These are phyloP conservation scores for Neonectria hederae DNA, from an alignment of 2,329 filamentous ascomycete species.

Conservation along the genomic window DNA sequence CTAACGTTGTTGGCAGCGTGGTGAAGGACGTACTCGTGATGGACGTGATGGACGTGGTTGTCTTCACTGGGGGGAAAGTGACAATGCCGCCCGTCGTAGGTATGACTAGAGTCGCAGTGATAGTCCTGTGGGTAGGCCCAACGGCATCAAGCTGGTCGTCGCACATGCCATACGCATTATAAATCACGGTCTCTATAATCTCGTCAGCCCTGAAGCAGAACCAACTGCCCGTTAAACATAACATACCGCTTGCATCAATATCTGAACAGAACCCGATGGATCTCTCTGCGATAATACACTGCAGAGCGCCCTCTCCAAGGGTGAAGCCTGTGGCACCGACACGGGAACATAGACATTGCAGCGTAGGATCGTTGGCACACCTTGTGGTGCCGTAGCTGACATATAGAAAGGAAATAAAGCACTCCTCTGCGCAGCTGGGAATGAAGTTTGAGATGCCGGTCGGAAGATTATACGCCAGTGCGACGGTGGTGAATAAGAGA, in stretches of 20 bases:
- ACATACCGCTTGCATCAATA: conserved; percentile 51
- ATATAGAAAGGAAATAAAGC: conserved; percentile 70
- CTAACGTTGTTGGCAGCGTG: conserved; percentile 42
- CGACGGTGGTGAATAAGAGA: conserved; percentile 39
- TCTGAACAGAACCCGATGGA: conserved; percentile 61
- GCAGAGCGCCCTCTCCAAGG: conserved; percentile 74
- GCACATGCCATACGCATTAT: conserved; percentile 69
- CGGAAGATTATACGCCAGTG: conserved; percentile 45
- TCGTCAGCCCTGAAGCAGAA: conserved; percentile 27
- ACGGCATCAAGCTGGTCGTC: conserved; percentile 58
- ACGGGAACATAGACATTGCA: conserved; percentile 72
- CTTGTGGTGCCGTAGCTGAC: conserved; percentile 62
- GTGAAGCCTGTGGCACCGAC: conserved; percentile 71
- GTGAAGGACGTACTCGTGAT: conserved; percentile 24
- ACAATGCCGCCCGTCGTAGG: conserved; percentile 44
- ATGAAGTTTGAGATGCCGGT: conserved; percentile 55
- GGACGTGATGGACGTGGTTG: conserved; percentile 16
- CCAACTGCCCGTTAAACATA: neutral
- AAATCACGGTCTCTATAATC: conserved; percentile 50
- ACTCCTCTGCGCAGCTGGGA: conserved; percentile 68
- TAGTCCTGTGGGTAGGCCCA: conserved; percentile 65
- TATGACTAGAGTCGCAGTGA: conserved; percentile 65
- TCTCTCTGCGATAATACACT: conserved; percentile 69
- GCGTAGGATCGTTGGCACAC: conserved; percentile 61
- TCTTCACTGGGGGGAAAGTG: conserved; percentile 41